Evolutionary conservation across 768 basidiomycete species (phyloP).

Genomic region (Gymnopilus junonius): DNA sequence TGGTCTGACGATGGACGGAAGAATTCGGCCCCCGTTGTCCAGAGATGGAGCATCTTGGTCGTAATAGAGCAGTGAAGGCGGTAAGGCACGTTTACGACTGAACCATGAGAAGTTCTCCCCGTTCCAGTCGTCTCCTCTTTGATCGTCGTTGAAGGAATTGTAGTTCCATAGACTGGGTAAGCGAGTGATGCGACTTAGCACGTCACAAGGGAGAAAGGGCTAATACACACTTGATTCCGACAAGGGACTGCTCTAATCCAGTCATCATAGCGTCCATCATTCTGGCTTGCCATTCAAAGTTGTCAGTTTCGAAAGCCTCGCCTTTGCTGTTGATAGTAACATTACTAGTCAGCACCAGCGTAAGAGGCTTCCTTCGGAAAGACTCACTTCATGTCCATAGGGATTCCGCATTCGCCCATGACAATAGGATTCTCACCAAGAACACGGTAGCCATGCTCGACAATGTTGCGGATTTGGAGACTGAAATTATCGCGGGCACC

Average conservation of each 20-base stretch:
- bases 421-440: constrained; percentile 85
- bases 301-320: constrained; percentile 70
- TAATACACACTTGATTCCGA: constrained; percentile 82
- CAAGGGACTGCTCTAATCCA: constrained; percentile 73
- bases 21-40: constrained; percentile 82
- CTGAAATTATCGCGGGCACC: constrained; percentile 84
- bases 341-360: background rate
- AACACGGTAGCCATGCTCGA: constrained; percentile 65
- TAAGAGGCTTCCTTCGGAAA: background rate
- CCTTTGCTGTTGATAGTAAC: constrained; percentile 51
- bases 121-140: constrained; percentile 87
- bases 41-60: constrained; percentile 69
- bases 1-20: constrained; percentile 83
- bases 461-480: constrained; percentile 80
- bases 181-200: background rate
- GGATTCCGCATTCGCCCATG: constrained; percentile 92
- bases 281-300: constrained; percentile 81
- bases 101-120: constrained; percentile 99
- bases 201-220: background rate
- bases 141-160: constrained; percentile 85
- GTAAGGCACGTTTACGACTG: constrained; percentile 62
- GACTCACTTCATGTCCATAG: constrained; percentile 96
- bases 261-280: constrained; percentile 97
- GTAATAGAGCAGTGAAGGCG: constrained; percentile 55
- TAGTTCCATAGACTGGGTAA: constrained; percentile 86